Percentiles rank a stretch among this genome's conserved stretches.
Evolutionary conservation across 1,139 yeast genomes (phyloP).

Genomic region (Candida sanyaensis): DNA sequence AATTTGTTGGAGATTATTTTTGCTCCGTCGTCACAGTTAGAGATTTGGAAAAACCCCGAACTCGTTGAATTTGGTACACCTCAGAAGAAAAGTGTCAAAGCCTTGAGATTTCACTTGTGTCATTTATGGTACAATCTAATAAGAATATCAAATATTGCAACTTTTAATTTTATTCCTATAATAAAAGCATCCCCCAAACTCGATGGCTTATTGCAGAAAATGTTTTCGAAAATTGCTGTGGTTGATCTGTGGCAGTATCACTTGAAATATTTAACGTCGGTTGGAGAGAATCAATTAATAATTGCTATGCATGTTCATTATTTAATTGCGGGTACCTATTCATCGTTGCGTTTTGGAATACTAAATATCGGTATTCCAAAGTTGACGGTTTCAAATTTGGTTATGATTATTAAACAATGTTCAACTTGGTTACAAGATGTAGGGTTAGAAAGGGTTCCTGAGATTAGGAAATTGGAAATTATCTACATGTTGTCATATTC

Average conservation of each 20-base stretch:
- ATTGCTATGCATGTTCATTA: constrained; percentile 29
- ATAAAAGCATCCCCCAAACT: constrained; percentile 23
- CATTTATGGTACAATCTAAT: constrained; percentile 39
- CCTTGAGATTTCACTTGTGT: constrained; percentile 35
- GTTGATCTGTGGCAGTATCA: constrained; percentile 28
- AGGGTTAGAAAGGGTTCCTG: constrained; percentile 17
- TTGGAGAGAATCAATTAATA: constrained; percentile 22
- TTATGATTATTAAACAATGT: constrained; percentile 22
- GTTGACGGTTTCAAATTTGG: constrained; percentile 26
- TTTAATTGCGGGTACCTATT: constrained; percentile 28
- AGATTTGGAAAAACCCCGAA: constrained; percentile 42
- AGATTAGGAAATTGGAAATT: constrained; percentile 25
- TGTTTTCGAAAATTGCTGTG: constrained; percentile 27
- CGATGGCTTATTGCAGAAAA: constrained; percentile 20
- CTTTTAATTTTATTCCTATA: constrained; percentile 29
- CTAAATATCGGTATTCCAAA: constrained; percentile 23
- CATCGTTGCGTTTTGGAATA: constrained; percentile 27
- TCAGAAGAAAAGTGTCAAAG: constrained; percentile 21
- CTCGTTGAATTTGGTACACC: constrained; percentile 22
- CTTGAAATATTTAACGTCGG: constrained; percentile 22
- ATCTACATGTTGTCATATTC: constrained; percentile 31
- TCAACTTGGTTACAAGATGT: constrained; percentile 28
- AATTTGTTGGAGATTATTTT: constrained; percentile 16
- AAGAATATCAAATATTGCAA: constrained; percentile 32
- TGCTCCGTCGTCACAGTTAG: constrained; percentile 17